Conservation (phyloP, 306 rosid genomes). For the Lablab purpureus region DNA sequence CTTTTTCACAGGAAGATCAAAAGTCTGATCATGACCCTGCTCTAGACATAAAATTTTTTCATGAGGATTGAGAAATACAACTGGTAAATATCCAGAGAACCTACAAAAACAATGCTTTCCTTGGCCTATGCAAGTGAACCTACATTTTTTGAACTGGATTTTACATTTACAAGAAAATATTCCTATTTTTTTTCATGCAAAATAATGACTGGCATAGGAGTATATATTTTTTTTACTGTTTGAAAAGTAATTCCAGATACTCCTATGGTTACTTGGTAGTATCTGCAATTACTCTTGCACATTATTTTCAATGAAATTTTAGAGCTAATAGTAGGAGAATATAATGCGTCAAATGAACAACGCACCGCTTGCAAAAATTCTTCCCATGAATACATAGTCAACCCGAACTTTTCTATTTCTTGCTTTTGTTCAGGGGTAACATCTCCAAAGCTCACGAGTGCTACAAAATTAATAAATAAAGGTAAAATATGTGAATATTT, state of each 20-base stretch:
- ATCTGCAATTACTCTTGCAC: not conserved
- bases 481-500: not conserved
- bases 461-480: constrained; percentile 48
- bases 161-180: not conserved
- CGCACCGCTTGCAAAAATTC: constrained; percentile 83
- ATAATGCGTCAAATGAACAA: constrained; percentile 38
- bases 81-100: constrained; percentile 12
- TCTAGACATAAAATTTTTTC: constrained; percentile 44
- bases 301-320: constrained; percentile 16
- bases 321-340: constrained; percentile 14
- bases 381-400: constrained; percentile 75
- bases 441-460: constrained; percentile 90
- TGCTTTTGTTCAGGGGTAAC: constrained; percentile 77
- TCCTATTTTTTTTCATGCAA: not conserved
- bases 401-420: constrained; percentile 60
- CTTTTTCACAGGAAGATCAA: constrained; percentile 77
- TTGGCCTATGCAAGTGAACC: not conserved
- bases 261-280: not conserved
- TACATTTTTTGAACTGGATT: not conserved
- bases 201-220: not conserved
- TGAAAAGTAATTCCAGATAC: too few relatives aligned
- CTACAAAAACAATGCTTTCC: constrained; percentile 5
- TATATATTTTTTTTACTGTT: not conserved
- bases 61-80: constrained; percentile 45
- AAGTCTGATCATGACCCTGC: constrained; percentile 70